A percentile compares a stretch with the other conserved stretches of the same genome.
Conservation (phyloP, 1,284 basidiomycete species). For the Puccinia novopanici region DNA sequence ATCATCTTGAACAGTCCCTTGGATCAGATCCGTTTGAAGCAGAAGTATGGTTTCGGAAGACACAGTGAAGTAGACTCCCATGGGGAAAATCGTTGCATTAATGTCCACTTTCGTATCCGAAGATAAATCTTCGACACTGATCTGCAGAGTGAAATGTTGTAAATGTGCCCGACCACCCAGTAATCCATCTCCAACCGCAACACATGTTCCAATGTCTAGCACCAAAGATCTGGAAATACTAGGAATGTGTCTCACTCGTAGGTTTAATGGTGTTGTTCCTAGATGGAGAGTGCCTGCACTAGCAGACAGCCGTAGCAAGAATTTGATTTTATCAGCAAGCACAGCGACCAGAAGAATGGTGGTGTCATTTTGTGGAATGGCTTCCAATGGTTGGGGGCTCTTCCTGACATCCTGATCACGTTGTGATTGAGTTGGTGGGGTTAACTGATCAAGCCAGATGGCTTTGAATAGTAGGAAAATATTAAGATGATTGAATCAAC, state of each 20-base stretch:
- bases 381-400: background rate
- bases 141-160: too few relatives aligned
- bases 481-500: constrained; percentile 41
- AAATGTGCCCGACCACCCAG: too few relatives aligned
- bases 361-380: constrained; percentile 16
- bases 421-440: constrained; percentile 9
- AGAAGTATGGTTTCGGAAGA: constrained; percentile 41
- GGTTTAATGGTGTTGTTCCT: too few relatives aligned
- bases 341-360: constrained; percentile 30
- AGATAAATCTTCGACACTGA: too few relatives aligned
- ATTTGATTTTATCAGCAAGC: too few relatives aligned
- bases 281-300: too few relatives aligned
- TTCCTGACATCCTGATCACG: background rate
- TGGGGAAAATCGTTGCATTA: constrained; percentile 22
- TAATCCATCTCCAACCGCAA: constrained; percentile 33
- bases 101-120: constrained; percentile 35
- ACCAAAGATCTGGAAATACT: constrained; percentile 29
- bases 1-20: constrained; percentile 37
- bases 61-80: constrained; percentile 21
- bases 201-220: constrained; percentile 6
- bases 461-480: constrained; percentile 36
- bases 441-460: constrained; percentile 38
- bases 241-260: too few relatives aligned
- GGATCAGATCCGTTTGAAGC: constrained; percentile 32
- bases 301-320: too few relatives aligned